Conservation (phyloP, 1,284 basidiomycete genomes). For the Rhodotorula sp. region DNA sequence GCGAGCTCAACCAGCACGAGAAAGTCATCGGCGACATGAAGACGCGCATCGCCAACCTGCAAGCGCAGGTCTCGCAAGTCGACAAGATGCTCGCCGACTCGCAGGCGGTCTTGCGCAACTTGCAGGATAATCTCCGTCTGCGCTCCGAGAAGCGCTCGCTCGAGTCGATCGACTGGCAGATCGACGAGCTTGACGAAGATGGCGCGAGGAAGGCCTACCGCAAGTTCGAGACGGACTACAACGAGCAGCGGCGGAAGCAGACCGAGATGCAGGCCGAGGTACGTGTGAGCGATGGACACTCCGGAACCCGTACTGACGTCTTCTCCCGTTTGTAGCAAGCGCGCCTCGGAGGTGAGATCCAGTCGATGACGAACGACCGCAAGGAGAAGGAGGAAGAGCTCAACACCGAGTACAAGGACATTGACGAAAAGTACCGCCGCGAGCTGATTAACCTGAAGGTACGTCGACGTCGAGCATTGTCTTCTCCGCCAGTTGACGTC, state of each 20-base stretch:
- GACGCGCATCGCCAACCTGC: slow-evolving; percentile 54
- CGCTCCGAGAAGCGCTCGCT: slow-evolving; percentile 69
- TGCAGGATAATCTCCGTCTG: slow-evolving; percentile 82
- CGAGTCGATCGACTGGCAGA: slow-evolving; percentile 64
- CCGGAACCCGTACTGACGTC: neutral
- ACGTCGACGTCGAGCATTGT: slow-evolving; percentile 12
- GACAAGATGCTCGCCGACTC: slow-evolving; percentile 49
- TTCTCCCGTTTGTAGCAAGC: slow-evolving; percentile 60
- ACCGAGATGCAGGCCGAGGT: slow-evolving; percentile 61
- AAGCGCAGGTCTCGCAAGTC: slow-evolving; percentile 54
- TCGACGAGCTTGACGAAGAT: slow-evolving; percentile 74
- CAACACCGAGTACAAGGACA: slow-evolving; percentile 76
- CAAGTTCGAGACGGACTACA: slow-evolving; percentile 80
- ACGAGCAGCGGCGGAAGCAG: slow-evolving; percentile 59
- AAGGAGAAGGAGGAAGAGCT: slow-evolving; percentile 69
- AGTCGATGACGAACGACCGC: slow-evolving; percentile 68
- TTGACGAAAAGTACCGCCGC: slow-evolving; percentile 79
- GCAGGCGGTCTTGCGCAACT: slow-evolving; percentile 56
- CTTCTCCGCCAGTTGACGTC: slow-evolving; percentile 2
- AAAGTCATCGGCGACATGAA: slow-evolving; percentile 44
- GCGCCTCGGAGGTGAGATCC: slow-evolving; percentile 74
- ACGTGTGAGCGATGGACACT: slow-evolving; percentile 35
- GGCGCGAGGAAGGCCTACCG: slow-evolving; percentile 72
- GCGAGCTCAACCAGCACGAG: slow-evolving; percentile 55
- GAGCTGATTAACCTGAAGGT: slow-evolving; percentile 95